Conservation (phyloP, 2,329 filamentous ascomycete species). For the Parascedosporium putredinis region DNA sequence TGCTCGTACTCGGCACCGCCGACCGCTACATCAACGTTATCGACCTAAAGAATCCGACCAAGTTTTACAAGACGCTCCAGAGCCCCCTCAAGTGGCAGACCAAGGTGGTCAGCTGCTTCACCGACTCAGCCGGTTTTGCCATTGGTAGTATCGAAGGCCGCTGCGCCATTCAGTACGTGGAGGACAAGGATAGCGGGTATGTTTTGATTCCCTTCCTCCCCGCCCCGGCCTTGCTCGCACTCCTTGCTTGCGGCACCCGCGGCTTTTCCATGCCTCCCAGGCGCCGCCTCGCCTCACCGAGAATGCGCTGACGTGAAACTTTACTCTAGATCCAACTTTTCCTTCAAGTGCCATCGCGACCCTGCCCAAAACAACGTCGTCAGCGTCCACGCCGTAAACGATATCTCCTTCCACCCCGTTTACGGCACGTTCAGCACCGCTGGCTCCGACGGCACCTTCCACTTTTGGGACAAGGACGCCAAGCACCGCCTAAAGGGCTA, state of each 20-base stretch:
- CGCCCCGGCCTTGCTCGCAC: neutral
- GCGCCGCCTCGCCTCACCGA: too few relatives aligned
- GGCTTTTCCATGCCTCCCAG: too few relatives aligned
- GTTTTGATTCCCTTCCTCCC: conserved; percentile 13
- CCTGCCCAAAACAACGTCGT: conserved; percentile 63
- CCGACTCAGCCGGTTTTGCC: conserved; percentile 82
- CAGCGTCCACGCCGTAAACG: conserved; percentile 91
- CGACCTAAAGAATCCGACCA: conserved; percentile 76
- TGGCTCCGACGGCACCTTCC: conserved; percentile 90
- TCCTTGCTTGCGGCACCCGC: too few relatives aligned
- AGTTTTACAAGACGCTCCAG: conserved; percentile 93
- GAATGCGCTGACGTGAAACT: too few relatives aligned
- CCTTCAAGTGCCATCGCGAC: conserved; percentile 97
- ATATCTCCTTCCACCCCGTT: conserved; percentile 92
- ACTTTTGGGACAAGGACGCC: conserved; percentile 91
- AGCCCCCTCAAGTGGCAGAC: conserved; percentile 99
- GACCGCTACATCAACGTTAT: conserved; percentile 95
- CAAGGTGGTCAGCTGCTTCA: conserved; percentile 86
- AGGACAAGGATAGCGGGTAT: conserved; percentile 79
- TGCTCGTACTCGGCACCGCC: conserved; percentile 85
- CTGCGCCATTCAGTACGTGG: conserved; percentile 96
- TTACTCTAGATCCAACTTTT: conserved; percentile 74
- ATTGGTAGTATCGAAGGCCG: conserved; percentile 94
- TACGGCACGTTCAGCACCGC: conserved; percentile 98
- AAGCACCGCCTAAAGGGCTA: conserved; percentile 88